A percentile compares a stretch with the other conserved stretches of the same genome.
These are phyloP conservation scores for Vanderwaltozyma yarrowii DNA, from an alignment of 805 yeast species.

Conservation along the genomic window DNA sequence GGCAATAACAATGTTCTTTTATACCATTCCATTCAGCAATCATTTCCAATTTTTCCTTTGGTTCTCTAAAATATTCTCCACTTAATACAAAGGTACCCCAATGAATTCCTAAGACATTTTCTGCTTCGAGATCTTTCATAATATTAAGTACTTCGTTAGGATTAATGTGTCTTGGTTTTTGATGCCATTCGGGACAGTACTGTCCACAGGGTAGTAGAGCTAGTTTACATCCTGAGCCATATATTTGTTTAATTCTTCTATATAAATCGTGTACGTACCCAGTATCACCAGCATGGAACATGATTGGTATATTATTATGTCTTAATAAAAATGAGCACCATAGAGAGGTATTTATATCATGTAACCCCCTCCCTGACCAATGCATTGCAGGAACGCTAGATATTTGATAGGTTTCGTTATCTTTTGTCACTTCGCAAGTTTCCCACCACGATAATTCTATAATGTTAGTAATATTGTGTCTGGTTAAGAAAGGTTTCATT, in stretches of 20 bases:
- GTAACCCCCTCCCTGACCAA: conserved; percentile 84
- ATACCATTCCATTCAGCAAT: conserved; percentile 34
- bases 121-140: conserved; percentile 49
- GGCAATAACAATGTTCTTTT: conserved; percentile 39
- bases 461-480: conserved; percentile 49
- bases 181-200: conserved; percentile 92
- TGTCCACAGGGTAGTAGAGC: conserved; percentile 91
- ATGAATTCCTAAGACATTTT: conserved; percentile 74
- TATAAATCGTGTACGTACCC: conserved; percentile 77
- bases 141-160: conserved; percentile 71
- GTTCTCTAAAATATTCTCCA: conserved; percentile 81
- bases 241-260: conserved; percentile 48
- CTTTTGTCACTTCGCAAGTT: conserved; percentile 33
- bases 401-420: conserved; percentile 52
- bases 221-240: conserved; percentile 48
- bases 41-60: conserved; percentile 47
- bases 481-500: conserved; percentile 45
- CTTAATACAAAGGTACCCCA: conserved; percentile 94
- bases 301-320: conserved; percentile 54
- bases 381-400: conserved; percentile 94
- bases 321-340: conserved; percentile 84
- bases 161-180: conserved; percentile 75
- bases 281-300: conserved; percentile 92
- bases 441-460: conserved; percentile 96
- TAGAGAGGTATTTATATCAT: conserved; percentile 69